phyloP scores from a whole-genome alignment of 1,284 basidiomycete genomes.

The Trichosporon faecale region DNA sequence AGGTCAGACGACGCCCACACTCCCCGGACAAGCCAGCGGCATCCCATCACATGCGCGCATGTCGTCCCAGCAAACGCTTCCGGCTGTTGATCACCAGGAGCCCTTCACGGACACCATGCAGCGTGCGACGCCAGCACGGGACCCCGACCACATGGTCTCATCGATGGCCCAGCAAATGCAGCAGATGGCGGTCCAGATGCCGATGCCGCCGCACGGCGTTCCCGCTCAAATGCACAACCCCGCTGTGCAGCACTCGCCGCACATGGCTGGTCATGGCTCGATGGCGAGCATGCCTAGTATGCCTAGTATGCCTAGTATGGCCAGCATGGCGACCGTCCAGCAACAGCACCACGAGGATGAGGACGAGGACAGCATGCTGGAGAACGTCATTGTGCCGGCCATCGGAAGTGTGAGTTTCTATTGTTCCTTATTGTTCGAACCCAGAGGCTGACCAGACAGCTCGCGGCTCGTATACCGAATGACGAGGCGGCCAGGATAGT shows the following conservation, averaged over 20 bases:
- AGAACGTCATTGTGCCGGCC: constrained; percentile 89
- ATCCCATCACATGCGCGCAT: background rate
- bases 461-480: constrained; percentile 82
- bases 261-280: constrained; percentile 29
- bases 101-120: constrained; percentile 32
- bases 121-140: constrained; percentile 22
- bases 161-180: constrained; percentile 22
- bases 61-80: background rate
- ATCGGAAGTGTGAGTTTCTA: constrained; percentile 72
- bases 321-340: constrained; percentile 35
- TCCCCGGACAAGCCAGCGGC: background rate
- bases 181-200: constrained; percentile 16
- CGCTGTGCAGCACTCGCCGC: constrained; percentile 55
- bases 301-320: constrained; percentile 1
- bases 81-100: constrained; percentile 7
- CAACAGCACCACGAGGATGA: constrained; percentile 54
- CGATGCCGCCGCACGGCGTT: constrained; percentile 11
- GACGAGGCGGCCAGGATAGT: constrained; percentile 80
- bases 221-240: constrained; percentile 56
- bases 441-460: constrained; percentile 54
- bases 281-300: constrained; percentile 4
- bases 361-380: constrained; percentile 81
- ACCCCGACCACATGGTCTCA: constrained; percentile 17
- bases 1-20: background rate
- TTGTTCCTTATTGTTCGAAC: background rate